Base-by-base conservation (phyloP, 1,139 yeast genomes). In the Taphrina sp. region DNA sequence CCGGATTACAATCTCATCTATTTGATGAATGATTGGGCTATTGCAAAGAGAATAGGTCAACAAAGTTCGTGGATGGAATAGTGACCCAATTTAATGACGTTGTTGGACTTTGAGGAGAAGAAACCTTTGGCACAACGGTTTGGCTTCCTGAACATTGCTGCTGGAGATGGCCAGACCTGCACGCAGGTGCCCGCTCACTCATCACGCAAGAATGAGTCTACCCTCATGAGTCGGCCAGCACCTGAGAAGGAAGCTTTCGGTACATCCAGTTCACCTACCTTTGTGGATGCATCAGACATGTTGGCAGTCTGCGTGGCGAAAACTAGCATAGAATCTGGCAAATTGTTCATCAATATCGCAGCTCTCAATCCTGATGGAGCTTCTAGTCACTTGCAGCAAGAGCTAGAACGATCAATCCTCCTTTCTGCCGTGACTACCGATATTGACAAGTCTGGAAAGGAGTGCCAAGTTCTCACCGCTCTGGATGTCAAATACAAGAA, bases 311-410 rank as follows among this genome's bases (percentile, higher is more conserved):
- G 37, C 4, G 47, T 43, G 2, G 19, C 31, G 7, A 43, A 43
- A 38, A 43, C 47, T 12, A 17, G 19, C 2, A n/a, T 12, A 14
- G 37, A 19, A 16, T 10, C 8, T 10, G 19, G 20, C 2, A 43
- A 43, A 16, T 10, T 43, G 47, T 43, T 43, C 29, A 31, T 43
- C 47, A 43, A 43, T 17, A 26, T 43, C 5, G 38, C 38, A 8
- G 31, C 47, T 19, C 47, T 28, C 16, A 38, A n/a, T 3, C 8
- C 12, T 22, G 14, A 22, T 8, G 4, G 5, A 19, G 4, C 14
- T 8, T 20, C 24, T 10, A 14, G 37, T 7, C 37, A 34, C 16
- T 8, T 7, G 7, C 14, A 5, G 8, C 7, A 5, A 5, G 7
- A 10, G 37, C 10, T 12, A 12, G 12, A 28, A 28, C 5, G 16